Evolutionary conservation across 768 basidiomycete genomes (phyloP), one percentile per base, ranked within the genome.

Genomic region (Exidia glandulosa): DNA sequence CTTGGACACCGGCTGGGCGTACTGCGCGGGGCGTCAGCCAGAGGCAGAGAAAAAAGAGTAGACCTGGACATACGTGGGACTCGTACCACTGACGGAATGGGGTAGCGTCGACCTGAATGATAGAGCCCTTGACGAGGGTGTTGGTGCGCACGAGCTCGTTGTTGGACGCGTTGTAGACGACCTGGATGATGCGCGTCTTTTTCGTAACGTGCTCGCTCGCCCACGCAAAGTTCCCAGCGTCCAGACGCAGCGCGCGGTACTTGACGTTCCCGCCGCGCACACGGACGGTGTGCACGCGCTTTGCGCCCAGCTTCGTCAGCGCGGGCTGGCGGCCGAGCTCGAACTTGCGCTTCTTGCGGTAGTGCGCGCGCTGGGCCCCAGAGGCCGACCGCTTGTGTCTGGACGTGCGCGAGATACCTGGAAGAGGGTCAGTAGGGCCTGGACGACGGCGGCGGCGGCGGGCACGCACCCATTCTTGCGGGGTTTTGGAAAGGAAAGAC

Each of bases 321-420:
- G 96, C 96, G 61, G 96, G 80, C 74, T 98, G 96, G 73, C 96
- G 93, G 73, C 95, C 96, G 70, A 97, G 86, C 83, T 99, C 96
- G 78, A 98, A 98, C 81, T 98, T 97, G 87, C 96, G 87, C 91
- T 98, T 99, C 85, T 99, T 99, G 82, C 95, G 92, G 80, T 94
- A 95, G 79, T 88, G 85, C 68, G 93, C 85, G 69, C 89, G 87
- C 76, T 93, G 89, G 62, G 89, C 91, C 70, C 91, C 95, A 56
- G 92, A 87, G 68, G 83, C 87, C 66, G 93, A 89, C 73, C 94
- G 92, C 79, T 98, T 98, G 83, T 98, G 93, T 74, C 95, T 84
- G 69, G 94, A 95, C 65, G 93, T 84, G 69, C 95, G 88, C 71
- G 95, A 90, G 74, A 98, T 97, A 92, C 94, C 94, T 93, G 67